These are phyloP conservation scores for Candida easanensis DNA, from an alignment of 805 yeast genomes.

Conservation along the genomic window DNA sequence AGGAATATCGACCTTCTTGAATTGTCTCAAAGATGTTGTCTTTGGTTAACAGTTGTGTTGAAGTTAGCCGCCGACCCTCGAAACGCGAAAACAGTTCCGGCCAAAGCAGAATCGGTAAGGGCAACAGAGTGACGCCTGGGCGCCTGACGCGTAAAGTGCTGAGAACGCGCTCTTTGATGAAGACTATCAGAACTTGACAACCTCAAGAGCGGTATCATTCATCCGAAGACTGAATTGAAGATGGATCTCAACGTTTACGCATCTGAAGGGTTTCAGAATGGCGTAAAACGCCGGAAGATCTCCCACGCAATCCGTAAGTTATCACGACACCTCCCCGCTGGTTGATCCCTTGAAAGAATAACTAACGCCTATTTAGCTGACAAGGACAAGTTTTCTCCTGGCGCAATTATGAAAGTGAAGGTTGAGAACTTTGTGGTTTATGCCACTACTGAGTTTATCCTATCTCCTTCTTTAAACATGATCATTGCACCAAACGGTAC, in stretches of 20 bases:
- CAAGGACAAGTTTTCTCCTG: conserved; percentile 36
- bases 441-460: conserved; percentile 61
- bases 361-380: conserved; percentile 17
- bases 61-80: no score
- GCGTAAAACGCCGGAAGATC: conserved; percentile 9
- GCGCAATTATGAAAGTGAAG: conserved; percentile 50
- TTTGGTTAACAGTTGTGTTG: no score
- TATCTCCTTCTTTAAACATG: conserved; percentile 84
- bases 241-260: conserved; percentile 19
- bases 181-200: no score
- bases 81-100: no score
- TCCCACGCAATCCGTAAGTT: conserved; percentile 8
- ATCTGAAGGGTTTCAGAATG: background rate
- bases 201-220: no score
- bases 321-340: background rate
- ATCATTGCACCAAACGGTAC: conserved; percentile 97
- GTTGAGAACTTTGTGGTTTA: conserved; percentile 71
- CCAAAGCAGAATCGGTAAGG: no score
- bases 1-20: background rate
- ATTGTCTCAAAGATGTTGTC: background rate
- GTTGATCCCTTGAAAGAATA: background rate
- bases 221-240: background rate
- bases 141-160: no score
- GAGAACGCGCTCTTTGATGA: no score
- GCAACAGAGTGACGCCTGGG: no score